Evolutionary conservation across 495 filamentous ascomycete genomes (phyloP).

Genomic region (Aspergillus saccharolyticus): DNA sequence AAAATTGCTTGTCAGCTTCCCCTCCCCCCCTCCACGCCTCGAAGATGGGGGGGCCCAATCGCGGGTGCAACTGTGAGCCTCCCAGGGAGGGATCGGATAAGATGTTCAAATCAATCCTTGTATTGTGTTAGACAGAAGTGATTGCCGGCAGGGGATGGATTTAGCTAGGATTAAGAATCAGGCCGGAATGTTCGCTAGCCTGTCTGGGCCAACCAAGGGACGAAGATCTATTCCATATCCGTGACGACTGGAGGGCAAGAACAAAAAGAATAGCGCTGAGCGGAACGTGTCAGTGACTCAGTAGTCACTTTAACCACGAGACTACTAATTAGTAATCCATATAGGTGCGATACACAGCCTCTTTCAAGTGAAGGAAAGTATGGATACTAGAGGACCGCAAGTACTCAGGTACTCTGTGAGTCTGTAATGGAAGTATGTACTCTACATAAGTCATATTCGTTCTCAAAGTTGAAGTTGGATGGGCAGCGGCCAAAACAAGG

Average conservation of each 20-base stretch:
- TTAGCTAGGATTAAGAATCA: slow-evolving; percentile 2
- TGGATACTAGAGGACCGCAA: not conserved
- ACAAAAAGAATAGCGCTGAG: not conserved
- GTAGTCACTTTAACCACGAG: not conserved
- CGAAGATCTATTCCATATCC: slow-evolving; percentile 9
- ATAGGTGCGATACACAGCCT: no score
- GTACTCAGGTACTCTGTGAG: no score
- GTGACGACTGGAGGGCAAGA: not conserved
- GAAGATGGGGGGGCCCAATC: not conserved
- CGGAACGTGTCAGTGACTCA: not conserved
- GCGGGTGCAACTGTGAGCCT: not conserved
- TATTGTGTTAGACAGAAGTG: not conserved
- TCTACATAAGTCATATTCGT: no score
- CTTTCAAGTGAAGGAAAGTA: not conserved
- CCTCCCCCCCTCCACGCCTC: not conserved
- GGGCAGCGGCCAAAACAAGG: no score
- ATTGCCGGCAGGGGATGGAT: not conserved
- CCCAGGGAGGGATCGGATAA: no score
- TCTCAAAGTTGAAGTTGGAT: no score
- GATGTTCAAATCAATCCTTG: not conserved
- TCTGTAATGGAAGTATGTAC: no score
- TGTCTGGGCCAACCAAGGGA: not conserved
- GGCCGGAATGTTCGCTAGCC: slow-evolving; percentile 5
- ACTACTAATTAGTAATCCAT: no score
- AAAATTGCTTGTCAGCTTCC: not conserved